Conservation (phyloP, 208 protist species). For the Naegleria fowleri region DNA sequence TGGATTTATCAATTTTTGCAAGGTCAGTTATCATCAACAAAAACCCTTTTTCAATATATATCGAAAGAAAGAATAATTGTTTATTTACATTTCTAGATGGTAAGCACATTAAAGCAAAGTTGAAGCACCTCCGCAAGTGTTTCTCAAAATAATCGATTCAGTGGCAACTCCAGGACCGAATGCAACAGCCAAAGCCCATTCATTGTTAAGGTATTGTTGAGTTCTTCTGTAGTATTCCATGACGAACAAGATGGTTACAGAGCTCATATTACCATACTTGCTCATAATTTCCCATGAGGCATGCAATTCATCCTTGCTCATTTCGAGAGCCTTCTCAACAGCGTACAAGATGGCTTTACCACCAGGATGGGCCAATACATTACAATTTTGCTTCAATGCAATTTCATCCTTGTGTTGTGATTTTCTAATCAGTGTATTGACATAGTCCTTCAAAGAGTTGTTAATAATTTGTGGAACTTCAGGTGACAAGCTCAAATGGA, state of each 20-base stretch:
- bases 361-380: background rate
- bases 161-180: background rate
- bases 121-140: background rate
- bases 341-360: constrained; percentile 20
- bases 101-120: background rate
- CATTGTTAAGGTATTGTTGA: background rate
- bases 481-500: background rate
- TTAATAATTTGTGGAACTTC: constrained; percentile 11
- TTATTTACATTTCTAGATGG: too few relatives aligned
- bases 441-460: background rate
- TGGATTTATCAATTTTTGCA: too few relatives aligned
- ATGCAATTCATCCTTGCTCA: background rate
- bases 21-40: too few relatives aligned
- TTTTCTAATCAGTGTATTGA: background rate
- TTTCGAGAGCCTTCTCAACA: background rate
- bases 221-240: background rate
- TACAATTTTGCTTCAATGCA: background rate
- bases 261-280: constrained; percentile 7
- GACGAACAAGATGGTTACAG: background rate
- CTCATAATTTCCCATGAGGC: background rate
- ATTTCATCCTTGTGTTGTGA: background rate
- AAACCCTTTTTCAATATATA: too few relatives aligned
- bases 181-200: background rate
- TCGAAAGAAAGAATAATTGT: too few relatives aligned
- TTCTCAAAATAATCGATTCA: background rate